Conservation (phyloP, 306 rosid genomes). For the Acacia crassicarpa region DNA sequence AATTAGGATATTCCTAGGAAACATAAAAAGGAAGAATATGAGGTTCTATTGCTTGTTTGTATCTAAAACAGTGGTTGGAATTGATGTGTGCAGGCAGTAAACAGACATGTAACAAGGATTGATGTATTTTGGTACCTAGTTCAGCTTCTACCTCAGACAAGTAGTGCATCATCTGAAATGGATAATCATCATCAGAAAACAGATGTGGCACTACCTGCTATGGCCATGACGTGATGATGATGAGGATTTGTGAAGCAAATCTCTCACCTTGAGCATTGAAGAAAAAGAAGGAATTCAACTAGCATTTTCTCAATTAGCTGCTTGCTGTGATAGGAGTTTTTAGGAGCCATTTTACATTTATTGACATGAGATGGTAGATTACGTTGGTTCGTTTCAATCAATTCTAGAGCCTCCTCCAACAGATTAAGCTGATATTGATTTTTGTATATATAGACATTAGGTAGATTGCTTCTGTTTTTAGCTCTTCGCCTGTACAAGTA, state of each 20-base stretch:
- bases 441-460: background rate
- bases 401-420: background rate
- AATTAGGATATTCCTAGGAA: background rate
- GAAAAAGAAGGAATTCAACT: background rate
- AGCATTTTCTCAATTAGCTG: background rate
- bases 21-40: background rate
- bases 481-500: background rate
- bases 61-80: slow-evolving; percentile 12
- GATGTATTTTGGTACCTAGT: slow-evolving; percentile 74
- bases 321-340: slow-evolving; percentile 35
- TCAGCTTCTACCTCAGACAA: slow-evolving; percentile 60
- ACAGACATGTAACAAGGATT: slow-evolving; percentile 62
- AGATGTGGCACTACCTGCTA: slow-evolving; percentile 41
- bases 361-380: slow-evolving; percentile 22
- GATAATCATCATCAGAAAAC: slow-evolving; percentile 47
- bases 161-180: slow-evolving; percentile 23
- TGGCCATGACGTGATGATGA: slow-evolving; percentile 35
- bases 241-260: slow-evolving; percentile 10
- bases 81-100: slow-evolving; percentile 51
- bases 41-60: background rate
- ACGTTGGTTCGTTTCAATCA: slow-evolving; percentile 17
- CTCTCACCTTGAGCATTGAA: slow-evolving; percentile 28
- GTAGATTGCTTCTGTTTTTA: background rate
- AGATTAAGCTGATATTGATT: background rate
- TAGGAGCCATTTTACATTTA: background rate